Evolutionary conservation across 164 flowering plant species (phyloP).

Genomic region (Aristolochia californica): DNA sequence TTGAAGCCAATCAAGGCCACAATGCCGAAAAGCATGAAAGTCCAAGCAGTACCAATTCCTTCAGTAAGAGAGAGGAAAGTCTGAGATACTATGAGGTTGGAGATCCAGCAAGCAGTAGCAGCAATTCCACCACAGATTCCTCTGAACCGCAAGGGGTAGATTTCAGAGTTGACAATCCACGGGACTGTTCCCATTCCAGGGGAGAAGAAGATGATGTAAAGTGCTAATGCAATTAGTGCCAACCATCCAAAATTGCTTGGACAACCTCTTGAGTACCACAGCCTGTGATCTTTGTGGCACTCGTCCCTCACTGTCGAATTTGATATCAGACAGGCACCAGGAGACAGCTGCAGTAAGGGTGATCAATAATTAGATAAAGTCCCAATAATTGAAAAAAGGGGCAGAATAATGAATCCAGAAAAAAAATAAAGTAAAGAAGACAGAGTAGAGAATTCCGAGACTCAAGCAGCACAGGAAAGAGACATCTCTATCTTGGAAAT

Average conservation of each 20-base stretch:
- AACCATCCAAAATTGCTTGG: constrained; percentile 54
- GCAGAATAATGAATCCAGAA: background rate
- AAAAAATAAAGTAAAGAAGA: too few relatives aligned
- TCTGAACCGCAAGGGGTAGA: constrained; percentile 52
- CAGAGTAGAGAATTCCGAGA: too few relatives aligned
- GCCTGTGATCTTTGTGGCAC: constrained; percentile 25
- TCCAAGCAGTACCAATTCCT: constrained; percentile 51
- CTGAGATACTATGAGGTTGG: constrained; percentile 62
- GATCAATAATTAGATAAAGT: constrained; percentile 21
- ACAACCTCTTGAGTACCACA: constrained; percentile 58
- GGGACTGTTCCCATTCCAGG: constrained; percentile 76
- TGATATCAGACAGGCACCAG: constrained; percentile 43
- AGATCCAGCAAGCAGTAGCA: constrained; percentile 57
- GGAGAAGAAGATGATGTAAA: constrained; percentile 54
- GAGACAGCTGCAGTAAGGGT: constrained; percentile 29
- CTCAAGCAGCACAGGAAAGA: too few relatives aligned
- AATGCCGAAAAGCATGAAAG: constrained; percentile 59
- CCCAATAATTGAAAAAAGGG: too few relatives aligned
- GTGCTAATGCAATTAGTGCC: constrained; percentile 42
- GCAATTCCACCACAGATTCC: constrained; percentile 61
- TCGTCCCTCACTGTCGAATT: constrained; percentile 18
- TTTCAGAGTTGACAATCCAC: constrained; percentile 74
- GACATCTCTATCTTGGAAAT: background rate
- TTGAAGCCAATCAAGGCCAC: constrained; percentile 25
- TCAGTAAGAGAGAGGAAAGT: constrained; percentile 50